Conservation (phyloP, 2,329 filamentous ascomycete genomes). For the Aspergillus viridinutans region DNA sequence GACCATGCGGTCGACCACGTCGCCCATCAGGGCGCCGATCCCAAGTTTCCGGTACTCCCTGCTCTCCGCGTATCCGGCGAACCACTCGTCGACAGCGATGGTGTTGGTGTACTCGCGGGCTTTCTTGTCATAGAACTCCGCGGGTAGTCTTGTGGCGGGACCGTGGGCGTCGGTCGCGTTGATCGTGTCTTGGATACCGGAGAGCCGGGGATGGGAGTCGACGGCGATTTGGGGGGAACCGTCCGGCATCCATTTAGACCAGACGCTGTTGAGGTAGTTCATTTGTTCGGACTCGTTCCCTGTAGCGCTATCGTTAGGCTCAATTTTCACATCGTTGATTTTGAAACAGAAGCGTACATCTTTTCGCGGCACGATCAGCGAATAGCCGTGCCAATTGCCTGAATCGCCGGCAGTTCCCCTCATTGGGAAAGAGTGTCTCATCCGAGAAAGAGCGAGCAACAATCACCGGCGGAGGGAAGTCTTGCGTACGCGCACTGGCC, state of each 20-base stretch:
- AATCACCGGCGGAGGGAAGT: constrained; percentile 61
- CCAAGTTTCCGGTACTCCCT: constrained; percentile 84
- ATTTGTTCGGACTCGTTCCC: constrained; percentile 74
- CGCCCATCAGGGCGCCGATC: constrained; percentile 79
- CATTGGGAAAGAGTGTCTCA: constrained; percentile 78
- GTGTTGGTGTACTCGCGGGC: constrained; percentile 64
- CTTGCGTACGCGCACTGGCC: constrained; percentile 42
- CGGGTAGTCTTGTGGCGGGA: constrained; percentile 69
- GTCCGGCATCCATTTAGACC: constrained; percentile 82
- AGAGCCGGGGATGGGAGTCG: constrained; percentile 76
- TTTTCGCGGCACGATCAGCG: constrained; percentile 64
- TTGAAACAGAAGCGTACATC: constrained; percentile 46
- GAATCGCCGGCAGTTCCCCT: constrained; percentile 68
- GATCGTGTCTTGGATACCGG: constrained; percentile 89
- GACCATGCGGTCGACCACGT: constrained; percentile 70
- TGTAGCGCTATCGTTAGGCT: constrained; percentile 12
- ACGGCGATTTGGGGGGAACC: constrained; percentile 67
- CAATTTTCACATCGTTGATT: background rate
- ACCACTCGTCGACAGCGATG: constrained; percentile 90
- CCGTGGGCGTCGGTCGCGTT: constrained; percentile 86
- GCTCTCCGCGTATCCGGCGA: constrained; percentile 76
- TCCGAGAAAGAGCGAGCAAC: constrained; percentile 61
- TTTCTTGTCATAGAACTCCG: constrained; percentile 80
- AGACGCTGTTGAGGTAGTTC: constrained; percentile 71
- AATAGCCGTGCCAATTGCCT: constrained; percentile 66